Evolutionary conservation across 2,329 filamentous ascomycete genomes (phyloP).

Genomic region (Pseudogymnoascus sp.): DNA sequence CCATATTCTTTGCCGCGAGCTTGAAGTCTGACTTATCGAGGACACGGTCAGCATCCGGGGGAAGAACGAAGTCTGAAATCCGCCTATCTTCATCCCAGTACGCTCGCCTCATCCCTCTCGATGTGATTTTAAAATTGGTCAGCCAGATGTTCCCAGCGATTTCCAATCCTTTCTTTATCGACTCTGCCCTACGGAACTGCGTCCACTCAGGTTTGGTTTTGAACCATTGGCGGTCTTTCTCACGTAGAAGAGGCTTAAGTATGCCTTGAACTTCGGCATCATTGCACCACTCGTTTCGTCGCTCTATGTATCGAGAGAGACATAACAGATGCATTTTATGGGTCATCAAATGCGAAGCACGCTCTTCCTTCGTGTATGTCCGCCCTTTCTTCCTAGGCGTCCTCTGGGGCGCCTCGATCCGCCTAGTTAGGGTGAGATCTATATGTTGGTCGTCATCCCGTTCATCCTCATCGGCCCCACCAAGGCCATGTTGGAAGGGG

Average conservation of each 20-base stretch:
- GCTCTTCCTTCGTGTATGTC: constrained; percentile 50
- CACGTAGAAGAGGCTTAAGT: constrained; percentile 59
- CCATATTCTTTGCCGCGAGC: constrained; percentile 58
- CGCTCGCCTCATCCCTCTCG: constrained; percentile 61
- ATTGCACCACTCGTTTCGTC: constrained; percentile 87
- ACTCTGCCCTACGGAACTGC: constrained; percentile 70
- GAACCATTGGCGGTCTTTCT: constrained; percentile 60
- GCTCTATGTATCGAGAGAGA: constrained; percentile 68
- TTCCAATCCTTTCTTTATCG: constrained; percentile 72
- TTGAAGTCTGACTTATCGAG: constrained; percentile 66
- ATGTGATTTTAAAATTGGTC: constrained; percentile 62
- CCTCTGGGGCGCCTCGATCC: constrained; percentile 19
- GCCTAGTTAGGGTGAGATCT: constrained; percentile 30
- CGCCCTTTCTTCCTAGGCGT: constrained; percentile 22
- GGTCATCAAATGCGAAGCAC: constrained; percentile 57
- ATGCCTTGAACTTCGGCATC: constrained; percentile 59
- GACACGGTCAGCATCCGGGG: constrained; percentile 59
- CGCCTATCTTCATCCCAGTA: constrained; percentile 63
- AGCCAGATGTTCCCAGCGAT: constrained; percentile 62
- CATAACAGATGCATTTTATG: constrained; percentile 85
- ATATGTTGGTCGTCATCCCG: constrained; percentile 24
- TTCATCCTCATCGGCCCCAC: constrained; percentile 24
- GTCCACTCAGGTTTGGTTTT: constrained; percentile 60
- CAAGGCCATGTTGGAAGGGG: constrained; percentile 19
- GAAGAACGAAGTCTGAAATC: constrained; percentile 31